phyloP scores from a whole-genome alignment of 495 filamentous ascomycete species.

The Usnea hakonensis region DNA sequence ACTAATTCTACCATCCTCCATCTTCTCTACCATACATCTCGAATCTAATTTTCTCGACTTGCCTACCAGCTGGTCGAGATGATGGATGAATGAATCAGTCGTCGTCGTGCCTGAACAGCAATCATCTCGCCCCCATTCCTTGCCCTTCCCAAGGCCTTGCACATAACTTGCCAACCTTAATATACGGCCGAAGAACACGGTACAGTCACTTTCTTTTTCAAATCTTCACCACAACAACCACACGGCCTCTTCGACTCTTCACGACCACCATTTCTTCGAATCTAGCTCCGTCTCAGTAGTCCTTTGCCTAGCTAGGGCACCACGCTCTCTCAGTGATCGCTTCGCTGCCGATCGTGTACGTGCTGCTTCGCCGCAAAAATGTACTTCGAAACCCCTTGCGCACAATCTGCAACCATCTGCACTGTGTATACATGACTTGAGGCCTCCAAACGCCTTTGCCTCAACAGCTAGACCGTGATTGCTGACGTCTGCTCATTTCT shows the following conservation, averaged over 20 bases:
- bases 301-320: neutral
- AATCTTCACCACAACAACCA: conserved; percentile 5
- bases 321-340: conserved; percentile 1
- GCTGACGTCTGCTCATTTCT: conserved; percentile 3
- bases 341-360: conserved; percentile 12
- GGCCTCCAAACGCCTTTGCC: neutral
- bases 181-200: conserved; percentile 18
- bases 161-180: conserved; percentile 2
- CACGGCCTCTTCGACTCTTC: conserved; percentile 8
- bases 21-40: conserved; percentile 4
- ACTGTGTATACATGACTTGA: neutral
- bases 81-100: conserved; percentile 18
- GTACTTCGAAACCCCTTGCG: neutral
- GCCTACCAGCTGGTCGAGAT: conserved; percentile 12
- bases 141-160: conserved; percentile 1
- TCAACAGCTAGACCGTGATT: neutral
- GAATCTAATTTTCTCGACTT: conserved; percentile 13
- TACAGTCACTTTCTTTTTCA: conserved; percentile 19
- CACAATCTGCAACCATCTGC: conserved; percentile 6
- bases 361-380: neutral
- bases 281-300: conserved; percentile 12
- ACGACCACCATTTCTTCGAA: conserved; percentile 12
- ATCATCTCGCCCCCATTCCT: neutral
- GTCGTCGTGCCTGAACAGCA: conserved; percentile 4
- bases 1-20: conserved; percentile 15